Base-by-base conservation (phyloP, 2,329 filamentous ascomycete species). In the Nemania abortiva region DNA sequence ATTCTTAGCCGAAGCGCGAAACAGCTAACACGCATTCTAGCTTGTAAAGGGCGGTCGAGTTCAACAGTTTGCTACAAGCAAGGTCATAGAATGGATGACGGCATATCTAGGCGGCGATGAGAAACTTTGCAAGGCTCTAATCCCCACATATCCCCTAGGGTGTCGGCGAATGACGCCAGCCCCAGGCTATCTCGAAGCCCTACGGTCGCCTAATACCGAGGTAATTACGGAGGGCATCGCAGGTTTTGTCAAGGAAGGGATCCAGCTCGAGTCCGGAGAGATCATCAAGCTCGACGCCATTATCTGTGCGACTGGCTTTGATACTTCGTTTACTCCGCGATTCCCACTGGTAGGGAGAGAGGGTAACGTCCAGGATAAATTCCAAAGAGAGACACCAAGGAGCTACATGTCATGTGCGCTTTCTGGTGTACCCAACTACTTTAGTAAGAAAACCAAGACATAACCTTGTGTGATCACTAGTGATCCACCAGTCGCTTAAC, bases 281-380 rank as follows among this genome's bases (percentile, higher is more conserved):
- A 76, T 84, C n/a, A 75, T 86, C 60, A 80, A 85, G 39, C 82
- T 87, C 15, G 88, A 90, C 73, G 82, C 82, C 13, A 84, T 90
- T 24, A 81, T 90, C 56, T 88, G 86, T 68, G 87, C 87, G n/a
- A 88, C 86, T 0, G 86, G 87, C 1, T 89, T 88, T 73, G 83
- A 88, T 72, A 84, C 83, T 5, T 86, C 84, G 0, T 88, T 87
- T 74, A 75, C 81, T 7, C 86, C 86, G 2, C 81, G 83, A 0
- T 88, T 87, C 68, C 85, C 85, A 0, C 76, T 88, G 20, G 75
- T 85, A 6, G 85, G 85, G 10, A 79, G 82, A 24, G 73, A 80
- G n/a, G 85, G 85, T 20, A 85, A 87, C 69, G 79, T 89, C 37
- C 85, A 85, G 69, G 83, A 87, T 45, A 78, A 74, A 18, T 87